These are phyloP conservation scores for Spatholobus suberectus DNA, from an alignment of 306 rosid genomes.

Conservation along the genomic window DNA sequence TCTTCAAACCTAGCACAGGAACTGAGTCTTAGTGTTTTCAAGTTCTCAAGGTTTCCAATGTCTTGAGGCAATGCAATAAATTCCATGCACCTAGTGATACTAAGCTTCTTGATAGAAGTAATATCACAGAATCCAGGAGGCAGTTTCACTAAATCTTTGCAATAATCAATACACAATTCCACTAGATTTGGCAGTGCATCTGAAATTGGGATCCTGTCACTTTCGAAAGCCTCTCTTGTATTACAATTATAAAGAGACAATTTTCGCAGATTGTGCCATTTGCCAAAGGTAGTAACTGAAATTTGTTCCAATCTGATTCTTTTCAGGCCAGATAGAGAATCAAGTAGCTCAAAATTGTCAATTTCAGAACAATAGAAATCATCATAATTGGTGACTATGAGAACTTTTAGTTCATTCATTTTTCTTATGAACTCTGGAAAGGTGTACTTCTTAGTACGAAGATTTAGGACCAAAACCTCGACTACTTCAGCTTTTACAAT, in stretches of 20 bases:
- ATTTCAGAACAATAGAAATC: constrained; percentile 43
- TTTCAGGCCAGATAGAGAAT: constrained; percentile 43
- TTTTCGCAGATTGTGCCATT: constrained; percentile 31
- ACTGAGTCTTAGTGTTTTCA: constrained; percentile 46
- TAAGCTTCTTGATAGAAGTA: constrained; percentile 37
- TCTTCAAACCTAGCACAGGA: constrained; percentile 43
- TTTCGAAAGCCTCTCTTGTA: constrained; percentile 21
- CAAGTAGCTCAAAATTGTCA: constrained; percentile 49
- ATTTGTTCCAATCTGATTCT: constrained; percentile 57
- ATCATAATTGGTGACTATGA: constrained; percentile 54
- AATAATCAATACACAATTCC: constrained; percentile 51
- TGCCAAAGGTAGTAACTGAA: constrained; percentile 40
- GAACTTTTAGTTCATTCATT: constrained; percentile 59
- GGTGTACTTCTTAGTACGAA: constrained; percentile 40
- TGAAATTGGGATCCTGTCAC: constrained; percentile 27
- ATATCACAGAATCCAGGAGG: constrained; percentile 43
- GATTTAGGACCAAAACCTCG: constrained; percentile 65
- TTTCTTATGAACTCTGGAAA: constrained; percentile 50
- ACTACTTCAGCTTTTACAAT: constrained; percentile 40
- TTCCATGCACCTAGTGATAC: constrained; percentile 33
- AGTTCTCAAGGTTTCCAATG: constrained; percentile 38
- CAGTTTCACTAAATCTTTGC: constrained; percentile 44
- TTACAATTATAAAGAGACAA: constrained; percentile 48
- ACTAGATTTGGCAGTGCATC: constrained; percentile 42
- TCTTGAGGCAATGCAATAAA: constrained; percentile 41